A percentile compares a stretch with the other conserved stretches of the same genome.
These are phyloP conservation scores for Alternaria viburni DNA, from an alignment of 2,329 filamentous ascomycete genomes.

Conservation along the genomic window DNA sequence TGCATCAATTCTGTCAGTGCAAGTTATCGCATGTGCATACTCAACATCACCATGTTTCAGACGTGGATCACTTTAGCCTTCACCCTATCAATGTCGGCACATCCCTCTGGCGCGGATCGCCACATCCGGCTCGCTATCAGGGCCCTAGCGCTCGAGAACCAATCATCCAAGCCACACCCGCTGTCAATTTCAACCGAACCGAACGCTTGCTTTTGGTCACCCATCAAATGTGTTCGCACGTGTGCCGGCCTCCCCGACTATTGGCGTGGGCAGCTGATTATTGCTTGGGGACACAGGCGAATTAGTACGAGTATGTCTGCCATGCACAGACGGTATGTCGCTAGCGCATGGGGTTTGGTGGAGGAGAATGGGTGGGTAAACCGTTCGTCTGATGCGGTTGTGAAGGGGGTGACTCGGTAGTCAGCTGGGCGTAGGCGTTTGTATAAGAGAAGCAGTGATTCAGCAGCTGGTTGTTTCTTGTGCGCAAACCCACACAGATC, in stretches of 20 bases:
- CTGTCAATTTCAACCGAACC: background rate
- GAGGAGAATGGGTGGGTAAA: background rate
- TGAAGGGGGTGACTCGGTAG: background rate
- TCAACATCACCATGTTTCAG: slow-evolving; percentile 3
- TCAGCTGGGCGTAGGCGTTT: slow-evolving; percentile 6
- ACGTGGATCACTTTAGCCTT: slow-evolving; percentile 11
- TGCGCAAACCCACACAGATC: background rate
- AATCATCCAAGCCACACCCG: slow-evolving; percentile 20
- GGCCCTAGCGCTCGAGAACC: slow-evolving; percentile 12
- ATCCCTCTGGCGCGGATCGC: slow-evolving; percentile 13
- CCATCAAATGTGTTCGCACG: background rate
- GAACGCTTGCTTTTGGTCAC: slow-evolving; percentile 1
- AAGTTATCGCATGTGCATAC: background rate
- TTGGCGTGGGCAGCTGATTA: slow-evolving; percentile 3
- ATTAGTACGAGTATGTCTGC: background rate
- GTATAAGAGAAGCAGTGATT: slow-evolving; percentile 1
- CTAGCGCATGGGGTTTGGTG: background rate
- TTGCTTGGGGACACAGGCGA: background rate
- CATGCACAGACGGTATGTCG: slow-evolving; percentile 7
- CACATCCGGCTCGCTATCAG: slow-evolving; percentile 14
- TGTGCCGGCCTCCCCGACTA: slow-evolving; percentile 1
- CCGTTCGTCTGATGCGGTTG: background rate
- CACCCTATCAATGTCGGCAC: slow-evolving; percentile 14
- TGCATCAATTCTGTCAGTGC: background rate
- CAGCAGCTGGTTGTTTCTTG: background rate